phyloP scores from a whole-genome alignment of 805 yeast genomes.

The Yarrowia sp. region DNA sequence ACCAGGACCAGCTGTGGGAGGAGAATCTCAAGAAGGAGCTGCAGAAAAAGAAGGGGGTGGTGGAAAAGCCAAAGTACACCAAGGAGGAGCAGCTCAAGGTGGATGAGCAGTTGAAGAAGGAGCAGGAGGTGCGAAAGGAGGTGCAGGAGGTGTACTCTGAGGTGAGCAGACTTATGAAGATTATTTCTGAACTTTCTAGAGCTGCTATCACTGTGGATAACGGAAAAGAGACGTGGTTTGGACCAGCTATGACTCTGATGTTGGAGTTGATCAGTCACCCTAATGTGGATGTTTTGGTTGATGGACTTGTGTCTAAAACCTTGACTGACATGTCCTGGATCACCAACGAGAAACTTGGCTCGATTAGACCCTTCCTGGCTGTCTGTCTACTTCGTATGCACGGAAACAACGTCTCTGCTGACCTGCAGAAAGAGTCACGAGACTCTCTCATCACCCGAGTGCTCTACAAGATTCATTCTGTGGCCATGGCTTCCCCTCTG shows the following conservation, averaged over 20 bases:
- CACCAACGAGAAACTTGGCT: constrained; percentile 51
- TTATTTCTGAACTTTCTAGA: constrained; percentile 53
- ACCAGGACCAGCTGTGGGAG: constrained; percentile 88
- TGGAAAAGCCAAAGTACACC: constrained; percentile 51
- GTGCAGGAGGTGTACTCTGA: constrained; percentile 43
- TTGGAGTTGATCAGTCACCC: constrained; percentile 44
- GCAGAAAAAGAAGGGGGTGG: constrained; percentile 33
- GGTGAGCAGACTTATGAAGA: constrained; percentile 49
- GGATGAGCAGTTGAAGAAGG: constrained; percentile 60
- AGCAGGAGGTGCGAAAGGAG: constrained; percentile 51
- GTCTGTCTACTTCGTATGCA: constrained; percentile 61
- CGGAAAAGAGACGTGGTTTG: constrained; percentile 68
- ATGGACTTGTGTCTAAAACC: constrained; percentile 32
- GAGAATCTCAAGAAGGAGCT: constrained; percentile 73
- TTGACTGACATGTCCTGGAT: constrained; percentile 37
- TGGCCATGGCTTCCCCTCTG: constrained; percentile 68
- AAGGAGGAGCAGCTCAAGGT: constrained; percentile 71
- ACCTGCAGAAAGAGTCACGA: constrained; percentile 50
- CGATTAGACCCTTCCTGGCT: constrained; percentile 55
- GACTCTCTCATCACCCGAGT: constrained; percentile 58
- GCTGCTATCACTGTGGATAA: constrained; percentile 55
- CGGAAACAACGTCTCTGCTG: constrained; percentile 44
- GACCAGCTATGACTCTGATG: constrained; percentile 54
- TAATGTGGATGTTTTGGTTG: constrained; percentile 26
- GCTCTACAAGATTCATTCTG: constrained; percentile 69